Evolutionary conservation across 371 early-diverging fungal species (phyloP), one percentile per base, ranked within the genome.

Genomic region (Mucor saturninus): DNA sequence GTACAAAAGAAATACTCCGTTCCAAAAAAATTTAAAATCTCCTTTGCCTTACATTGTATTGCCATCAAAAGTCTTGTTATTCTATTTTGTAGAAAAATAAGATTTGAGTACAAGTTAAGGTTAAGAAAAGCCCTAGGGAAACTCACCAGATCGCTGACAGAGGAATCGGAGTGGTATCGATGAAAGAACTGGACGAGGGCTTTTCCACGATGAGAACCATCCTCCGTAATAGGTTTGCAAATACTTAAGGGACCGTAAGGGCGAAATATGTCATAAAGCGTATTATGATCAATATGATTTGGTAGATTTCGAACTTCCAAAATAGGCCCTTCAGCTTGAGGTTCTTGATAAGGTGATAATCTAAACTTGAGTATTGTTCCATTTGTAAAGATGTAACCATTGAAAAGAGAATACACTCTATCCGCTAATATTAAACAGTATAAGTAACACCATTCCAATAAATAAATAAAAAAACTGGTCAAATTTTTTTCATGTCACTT

Each of bases 211-310:
- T 61, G 65, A 15, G 54, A 40, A 11, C 62, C 63, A 13, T 61
- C 62, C 52, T 77, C 75, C 35, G 57, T 28, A 40, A 68, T 60
- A 2, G 69, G 26, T 45, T 72, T 73, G 29, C 73, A 72, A 7
- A 69, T 69, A 64, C 59, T 68, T 15, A 81, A 56, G 30, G 77
- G 72, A 21, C 82, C 82, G 58, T 52, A 81, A n/a, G 69, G 67
- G 42, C 73, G 74, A 56, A 79, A 79, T 5, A 71, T 55, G 28
- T 77, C 63, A 64, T 70, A 77, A 3, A 81, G 52, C 7, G 35
- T 32, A 37, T 62, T 66, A 42, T 77, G 70, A 32, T 69, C 68
- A 10, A 70, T 70, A 56, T 58, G 52, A 9, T 10, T 43, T 31
- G 72, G 67, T 26, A 81, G 55, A 29, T 71, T 32, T 30, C 62